Evolutionary conservation across 2,329 filamentous ascomycete genomes (phyloP), one percentile per base, ranked within the genome.

Genomic region (Teratosphaeria zuluensis): DNA sequence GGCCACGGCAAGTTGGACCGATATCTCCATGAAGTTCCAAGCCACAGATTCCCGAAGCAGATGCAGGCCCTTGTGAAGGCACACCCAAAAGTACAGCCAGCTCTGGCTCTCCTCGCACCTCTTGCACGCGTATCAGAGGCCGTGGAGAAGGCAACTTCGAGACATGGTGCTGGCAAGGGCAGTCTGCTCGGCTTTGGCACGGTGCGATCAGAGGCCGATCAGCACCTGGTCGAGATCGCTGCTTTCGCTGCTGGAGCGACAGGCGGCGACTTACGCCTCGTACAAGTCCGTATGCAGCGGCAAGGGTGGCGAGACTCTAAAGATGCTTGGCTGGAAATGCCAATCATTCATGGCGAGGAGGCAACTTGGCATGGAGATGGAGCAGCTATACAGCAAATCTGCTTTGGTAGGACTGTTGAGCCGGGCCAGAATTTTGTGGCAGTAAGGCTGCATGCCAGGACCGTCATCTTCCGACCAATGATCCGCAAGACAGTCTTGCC

Each of bases 191-290:
- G 80, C 1, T 74, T 83, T 31, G 85, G 85, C 1, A 79, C 82
- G 75, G 64, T 75, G 79, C 61, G 81, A 75, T 61, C 79, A 9
- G 64, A 70, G 24, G 58, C 65, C 1, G 65, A 61, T 46, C 61
- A 68, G 51, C 65, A 65, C 12, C 62, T 74, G 4, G 68, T 72
- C 16, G 68, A 69, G 4, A 60, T 76, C 1, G 68, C 70, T 11
- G 72, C 68, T 2, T 67, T 70, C 42, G 63, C 66, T 3, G 61
- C 79, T 2, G 86, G 86, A n/a, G 76, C 79, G 54, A 79, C 77
- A 14, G 82, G 83, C 1, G 81, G 85, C 62, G 72, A 81, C 1
- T 72, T 90, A 9, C 81, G 81, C 2, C 67, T 90, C 2, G 70
- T 79, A 4, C 74, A 76, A 6, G 69, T 86, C 3, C 74, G 76